These are phyloP conservation scores for Nemania sp. DNA, from an alignment of 2,329 filamentous ascomycete species.

Conservation along the genomic window DNA sequence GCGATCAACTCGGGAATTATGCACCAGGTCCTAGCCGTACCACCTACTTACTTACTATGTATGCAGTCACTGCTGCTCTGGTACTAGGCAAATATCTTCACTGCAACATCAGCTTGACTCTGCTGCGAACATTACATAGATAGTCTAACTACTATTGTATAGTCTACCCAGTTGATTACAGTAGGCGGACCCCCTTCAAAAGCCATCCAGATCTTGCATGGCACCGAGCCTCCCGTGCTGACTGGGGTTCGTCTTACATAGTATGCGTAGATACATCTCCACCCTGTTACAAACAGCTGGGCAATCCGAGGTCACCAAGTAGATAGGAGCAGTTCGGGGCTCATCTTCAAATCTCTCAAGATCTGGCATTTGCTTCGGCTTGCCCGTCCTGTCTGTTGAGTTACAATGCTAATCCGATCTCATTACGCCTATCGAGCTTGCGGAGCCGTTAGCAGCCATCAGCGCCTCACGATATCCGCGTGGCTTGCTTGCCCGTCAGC, in stretches of 20 bases:
- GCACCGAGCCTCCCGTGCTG: conserved; percentile 32
- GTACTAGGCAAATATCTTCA: not conserved
- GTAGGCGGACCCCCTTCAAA: not conserved
- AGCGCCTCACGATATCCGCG: conserved; percentile 7
- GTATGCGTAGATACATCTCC: conserved; percentile 11
- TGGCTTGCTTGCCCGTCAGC: conserved; percentile 14
- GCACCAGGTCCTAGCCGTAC: conserved; percentile 8
- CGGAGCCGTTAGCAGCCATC: conserved; percentile 27
- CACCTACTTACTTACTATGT: too few relatives aligned
- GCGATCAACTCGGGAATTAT: conserved; percentile 20
- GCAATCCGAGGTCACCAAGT: conserved; percentile 34
- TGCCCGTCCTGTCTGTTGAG: conserved; percentile 30
- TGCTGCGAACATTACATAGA: too few relatives aligned
- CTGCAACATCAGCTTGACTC: not conserved
- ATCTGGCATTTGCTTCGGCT: conserved; percentile 36
- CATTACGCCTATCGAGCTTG: conserved; percentile 28
- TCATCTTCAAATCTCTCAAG: conserved; percentile 26
- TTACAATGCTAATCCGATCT: conserved; percentile 26
- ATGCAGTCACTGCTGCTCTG: not conserved
- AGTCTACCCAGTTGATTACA: conserved; percentile 9
- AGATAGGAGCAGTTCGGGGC: conserved; percentile 26
- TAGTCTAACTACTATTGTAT: not conserved
- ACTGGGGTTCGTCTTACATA: conserved; percentile 28
- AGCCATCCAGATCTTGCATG: conserved; percentile 39
- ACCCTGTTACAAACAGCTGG: conserved; percentile 25